Evolutionary conservation across 805 yeast species (phyloP).

Genomic region (Ogataea methylovora): DNA sequence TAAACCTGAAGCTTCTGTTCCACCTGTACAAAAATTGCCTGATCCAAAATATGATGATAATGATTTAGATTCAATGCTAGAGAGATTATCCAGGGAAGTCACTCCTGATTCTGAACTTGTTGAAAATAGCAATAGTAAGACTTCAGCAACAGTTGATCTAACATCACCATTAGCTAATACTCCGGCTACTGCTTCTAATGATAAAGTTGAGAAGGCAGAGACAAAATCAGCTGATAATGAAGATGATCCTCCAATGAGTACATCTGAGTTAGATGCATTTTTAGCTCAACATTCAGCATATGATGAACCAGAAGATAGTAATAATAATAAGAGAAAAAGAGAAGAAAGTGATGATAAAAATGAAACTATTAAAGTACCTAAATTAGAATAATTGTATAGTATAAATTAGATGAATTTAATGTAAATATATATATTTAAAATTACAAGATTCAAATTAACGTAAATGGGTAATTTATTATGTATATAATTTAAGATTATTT

Average conservation of each 20-base stretch:
- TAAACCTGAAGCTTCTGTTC: conserved; percentile 1
- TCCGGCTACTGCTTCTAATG: neutral
- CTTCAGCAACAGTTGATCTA: neutral
- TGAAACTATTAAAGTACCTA: neutral
- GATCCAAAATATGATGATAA: conserved; percentile 2
- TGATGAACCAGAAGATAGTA: too few relatives aligned
- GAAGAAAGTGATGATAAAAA: conserved; percentile 1
- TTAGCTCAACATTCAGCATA: conserved; percentile 17
- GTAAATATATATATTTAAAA: neutral
- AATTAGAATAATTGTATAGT: conserved; percentile 1
- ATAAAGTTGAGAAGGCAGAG: too few relatives aligned
- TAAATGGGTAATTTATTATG: neutral
- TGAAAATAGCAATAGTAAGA: neutral
- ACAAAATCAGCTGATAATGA: too few relatives aligned
- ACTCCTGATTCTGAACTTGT: conserved; percentile 6
- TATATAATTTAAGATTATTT: neutral
- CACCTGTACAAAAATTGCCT: neutral
- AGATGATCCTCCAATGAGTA: conserved; percentile 3
- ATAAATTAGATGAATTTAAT: neutral
- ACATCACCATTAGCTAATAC: neutral
- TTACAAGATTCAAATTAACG: too few relatives aligned
- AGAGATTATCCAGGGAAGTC: conserved; percentile 9
- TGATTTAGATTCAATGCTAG: conserved; percentile 11
- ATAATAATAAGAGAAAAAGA: conserved; percentile 3
- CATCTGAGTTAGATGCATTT: conserved; percentile 11